Evolutionary conservation across 805 yeast species (phyloP), one percentile per base, ranked within the genome.

Genomic region (Phaffomyces thermotolerans): DNA sequence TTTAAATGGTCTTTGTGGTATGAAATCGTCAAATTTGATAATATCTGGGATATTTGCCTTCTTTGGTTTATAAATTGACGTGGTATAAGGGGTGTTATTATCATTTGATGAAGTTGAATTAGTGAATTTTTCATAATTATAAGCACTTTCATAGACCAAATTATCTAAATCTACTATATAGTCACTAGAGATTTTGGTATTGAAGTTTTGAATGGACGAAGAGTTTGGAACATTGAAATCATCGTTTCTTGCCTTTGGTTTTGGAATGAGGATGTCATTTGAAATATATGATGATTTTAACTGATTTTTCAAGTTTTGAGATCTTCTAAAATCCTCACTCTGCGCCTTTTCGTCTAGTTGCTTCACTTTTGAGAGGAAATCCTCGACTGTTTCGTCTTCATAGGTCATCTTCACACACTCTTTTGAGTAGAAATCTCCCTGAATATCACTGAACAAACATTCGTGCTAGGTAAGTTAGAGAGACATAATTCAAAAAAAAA

Each of bases 121-220:
- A 22, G 41, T 36, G 4, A 68, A 89, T 29, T 66, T 62, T 9
- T 67, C 66, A 8, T 60, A 55, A 50, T 78, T 80, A 64, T 91
- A 84, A 4, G 81, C 73, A 40, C 68, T 61, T 61, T 84, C 90
- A 44, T 69, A 71, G 66, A 80, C 72, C 52, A 83, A 68, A 6
- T 67, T 64, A 48, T 63, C 65, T 43, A 70, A 59, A 27, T 52
- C 44, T 9, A 56, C 43, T 58, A 80, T 76, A 39, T 72, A 74
- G 8, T 68, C 67, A 23, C 53, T 52, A 4, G 81, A 69, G 17
- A 76, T 72, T 32, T 61, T 54, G 41, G 45, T 33, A 22, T 52
- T 52, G 42, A 50, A 49, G 34, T 49, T 38, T 13, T 37, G 36
- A 9, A 42, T 38, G 2, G 54, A 49, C 6, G 53, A 52, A 2